Conservation (phyloP, 768 basidiomycete genomes). For the Podaxis sp. region DNA sequence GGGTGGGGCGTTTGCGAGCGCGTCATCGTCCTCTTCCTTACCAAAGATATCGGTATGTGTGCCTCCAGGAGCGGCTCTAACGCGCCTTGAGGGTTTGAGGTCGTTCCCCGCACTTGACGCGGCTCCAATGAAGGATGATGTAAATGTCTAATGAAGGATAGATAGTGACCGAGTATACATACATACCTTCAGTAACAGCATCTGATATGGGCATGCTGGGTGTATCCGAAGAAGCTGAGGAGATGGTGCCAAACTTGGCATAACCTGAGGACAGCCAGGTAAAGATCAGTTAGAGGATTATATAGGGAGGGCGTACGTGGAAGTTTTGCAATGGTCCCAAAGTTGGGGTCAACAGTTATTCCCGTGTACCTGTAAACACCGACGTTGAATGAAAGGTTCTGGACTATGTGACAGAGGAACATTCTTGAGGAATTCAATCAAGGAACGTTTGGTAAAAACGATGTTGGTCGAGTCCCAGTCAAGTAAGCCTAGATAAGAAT, state of each 20-base stretch:
- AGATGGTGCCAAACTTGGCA: conserved; percentile 63
- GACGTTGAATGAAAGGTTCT: neutral
- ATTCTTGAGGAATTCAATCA: conserved; percentile 77
- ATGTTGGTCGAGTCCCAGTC: conserved; percentile 78
- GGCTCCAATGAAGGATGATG: neutral
- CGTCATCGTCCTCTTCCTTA: conserved; percentile 46
- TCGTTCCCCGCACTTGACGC: conserved; percentile 21
- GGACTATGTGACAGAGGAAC: conserved; percentile 14
- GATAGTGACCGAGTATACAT: neutral
- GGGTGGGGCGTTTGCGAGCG: conserved; percentile 52
- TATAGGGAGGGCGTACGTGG: conserved; percentile 46
- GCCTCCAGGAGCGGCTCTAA: conserved; percentile 51
- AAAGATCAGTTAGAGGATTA: neutral
- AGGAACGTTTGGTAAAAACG: conserved; percentile 72
- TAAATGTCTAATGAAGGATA: neutral
- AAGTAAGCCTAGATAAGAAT: conserved; percentile 51
- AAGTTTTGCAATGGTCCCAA: conserved; percentile 67
- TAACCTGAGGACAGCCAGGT: conserved; percentile 45
- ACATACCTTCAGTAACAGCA: neutral
- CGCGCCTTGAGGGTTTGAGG: conserved; percentile 54
- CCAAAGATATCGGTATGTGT: conserved; percentile 48
- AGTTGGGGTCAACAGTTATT: conserved; percentile 73
- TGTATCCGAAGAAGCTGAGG: conserved; percentile 17
- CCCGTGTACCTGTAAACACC: conserved; percentile 54
- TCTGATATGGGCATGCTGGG: neutral